These are phyloP conservation scores for Cystobasidium ongulense DNA, from an alignment of 768 basidiomycete species.

Conservation along the genomic window DNA sequence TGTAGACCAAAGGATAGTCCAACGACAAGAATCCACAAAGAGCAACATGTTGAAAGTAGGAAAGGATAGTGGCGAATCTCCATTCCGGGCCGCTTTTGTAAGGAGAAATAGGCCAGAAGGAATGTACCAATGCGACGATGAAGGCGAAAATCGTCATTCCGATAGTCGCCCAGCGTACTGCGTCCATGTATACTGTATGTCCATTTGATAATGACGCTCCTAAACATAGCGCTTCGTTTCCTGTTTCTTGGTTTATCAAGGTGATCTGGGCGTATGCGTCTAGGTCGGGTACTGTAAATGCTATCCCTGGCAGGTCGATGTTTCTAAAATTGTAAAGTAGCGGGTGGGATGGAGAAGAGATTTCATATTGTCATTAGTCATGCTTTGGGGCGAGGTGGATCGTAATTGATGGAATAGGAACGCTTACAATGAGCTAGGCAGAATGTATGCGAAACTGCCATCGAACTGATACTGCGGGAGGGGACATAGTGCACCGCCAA, in stretches of 20 bases:
- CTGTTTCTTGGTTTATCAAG: constrained; percentile 61
- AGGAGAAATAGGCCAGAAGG: constrained; percentile 51
- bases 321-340: no score
- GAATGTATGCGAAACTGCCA: constrained; percentile 48
- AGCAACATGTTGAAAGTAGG: constrained; percentile 76
- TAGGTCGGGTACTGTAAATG: constrained; percentile 79
- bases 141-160: constrained; percentile 49
- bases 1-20: constrained; percentile 78
- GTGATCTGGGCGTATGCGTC: constrained; percentile 79
- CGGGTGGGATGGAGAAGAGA: neutral
- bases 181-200: constrained; percentile 64
- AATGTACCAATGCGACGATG: constrained; percentile 56
- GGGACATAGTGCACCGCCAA: constrained; percentile 73
- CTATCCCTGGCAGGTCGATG: constrained; percentile 63
- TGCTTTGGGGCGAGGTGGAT: no score
- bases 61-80: constrained; percentile 71
- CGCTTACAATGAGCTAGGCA: constrained; percentile 9
- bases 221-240: constrained; percentile 73
- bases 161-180: constrained; percentile 70
- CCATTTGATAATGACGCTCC: constrained; percentile 89
- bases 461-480: constrained; percentile 74
- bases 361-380: constrained; percentile 1
- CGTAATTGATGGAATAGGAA: neutral
- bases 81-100: constrained; percentile 47
- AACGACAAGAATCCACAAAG: constrained; percentile 66